Evolutionary conservation across 2,329 filamentous ascomycete species (phyloP), one percentile per base, ranked within the genome.

Genomic region (Aspergillus transmontanensis): DNA sequence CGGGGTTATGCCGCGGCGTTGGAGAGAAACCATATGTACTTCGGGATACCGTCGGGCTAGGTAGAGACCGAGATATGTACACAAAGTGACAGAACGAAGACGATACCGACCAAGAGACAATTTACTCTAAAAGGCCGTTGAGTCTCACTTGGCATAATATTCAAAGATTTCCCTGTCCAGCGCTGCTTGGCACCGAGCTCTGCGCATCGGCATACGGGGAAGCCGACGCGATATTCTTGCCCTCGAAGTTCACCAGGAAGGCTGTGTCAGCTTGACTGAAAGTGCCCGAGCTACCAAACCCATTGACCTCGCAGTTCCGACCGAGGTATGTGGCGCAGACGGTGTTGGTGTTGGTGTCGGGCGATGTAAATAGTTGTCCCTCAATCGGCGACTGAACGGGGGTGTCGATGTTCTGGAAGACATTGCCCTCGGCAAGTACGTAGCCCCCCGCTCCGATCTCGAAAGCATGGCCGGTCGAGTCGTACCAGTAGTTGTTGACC

Each of bases 401-500:
- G 19, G 76, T 75, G n/a, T 74, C 71, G 62, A 87, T 81, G 68
- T 86, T 83, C 75, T 86, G 82, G 81, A 87, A 87, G 53, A 85
- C 76, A 68, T 86, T 87, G 32, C 85, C 86, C 77, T 88, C 86
- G 4, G 83, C 83, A 23, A 88, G 77, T 46, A 86, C 81, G 67
- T 78, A 78, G 58, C 69, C 76, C 30, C 80, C 81, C 1, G 71
- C 51, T 58, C 78, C 79, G 41, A 82, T 66, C 75, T 86, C 86
- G 72, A 88, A 87, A n/a, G 85, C 83, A 75, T 88, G 86, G 57
- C 83, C 83, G 32, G 76, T 73, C 74, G 82, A 85, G 71, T 83
- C 80, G 72, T 85, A 80, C 78, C 81, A 87, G 81, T 84, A 87
- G 81, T 88, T 88, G 83, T 87, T 88, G 72, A 67, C 65, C 65